Evolutionary conservation across 305 asterid genomes (phyloP).

Genomic region (Fraxinus ornus): DNA sequence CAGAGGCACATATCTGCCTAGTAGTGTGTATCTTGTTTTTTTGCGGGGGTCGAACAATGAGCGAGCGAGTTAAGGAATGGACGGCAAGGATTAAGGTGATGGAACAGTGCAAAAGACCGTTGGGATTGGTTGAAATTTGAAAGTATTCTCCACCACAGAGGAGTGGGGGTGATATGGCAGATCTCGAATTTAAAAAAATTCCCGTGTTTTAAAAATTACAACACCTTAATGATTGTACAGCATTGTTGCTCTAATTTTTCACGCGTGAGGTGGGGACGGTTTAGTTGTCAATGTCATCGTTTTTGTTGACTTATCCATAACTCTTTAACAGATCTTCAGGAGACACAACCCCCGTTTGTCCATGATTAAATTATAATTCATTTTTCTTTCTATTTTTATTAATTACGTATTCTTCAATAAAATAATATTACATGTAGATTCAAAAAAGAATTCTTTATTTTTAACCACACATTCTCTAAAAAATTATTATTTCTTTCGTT

Average conservation of each 20-base stretch:
- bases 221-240: too few relatives aligned
- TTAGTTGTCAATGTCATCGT: neutral
- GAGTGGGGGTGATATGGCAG: neutral
- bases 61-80: neutral
- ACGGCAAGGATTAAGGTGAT: constrained; percentile 36
- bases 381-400: too few relatives aligned
- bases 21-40: neutral
- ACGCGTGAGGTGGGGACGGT: constrained; percentile 7
- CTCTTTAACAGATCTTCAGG: too few relatives aligned
- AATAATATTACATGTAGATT: too few relatives aligned
- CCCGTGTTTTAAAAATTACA: too few relatives aligned
- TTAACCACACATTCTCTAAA: too few relatives aligned
- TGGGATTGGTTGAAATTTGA: constrained; percentile 51
- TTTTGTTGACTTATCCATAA: neutral
- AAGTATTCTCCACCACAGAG: constrained; percentile 26
- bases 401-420: too few relatives aligned
- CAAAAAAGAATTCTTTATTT: too few relatives aligned
- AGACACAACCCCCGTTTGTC: too few relatives aligned
- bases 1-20: neutral
- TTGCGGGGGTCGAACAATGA: neutral
- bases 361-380: too few relatives aligned
- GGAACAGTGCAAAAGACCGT: constrained; percentile 55
- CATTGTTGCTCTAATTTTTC: neutral
- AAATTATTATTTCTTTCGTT: too few relatives aligned
- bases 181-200: too few relatives aligned